phyloP scores from a whole-genome alignment of 2,329 filamentous ascomycete species.

The Xylariaceae sp. region DNA sequence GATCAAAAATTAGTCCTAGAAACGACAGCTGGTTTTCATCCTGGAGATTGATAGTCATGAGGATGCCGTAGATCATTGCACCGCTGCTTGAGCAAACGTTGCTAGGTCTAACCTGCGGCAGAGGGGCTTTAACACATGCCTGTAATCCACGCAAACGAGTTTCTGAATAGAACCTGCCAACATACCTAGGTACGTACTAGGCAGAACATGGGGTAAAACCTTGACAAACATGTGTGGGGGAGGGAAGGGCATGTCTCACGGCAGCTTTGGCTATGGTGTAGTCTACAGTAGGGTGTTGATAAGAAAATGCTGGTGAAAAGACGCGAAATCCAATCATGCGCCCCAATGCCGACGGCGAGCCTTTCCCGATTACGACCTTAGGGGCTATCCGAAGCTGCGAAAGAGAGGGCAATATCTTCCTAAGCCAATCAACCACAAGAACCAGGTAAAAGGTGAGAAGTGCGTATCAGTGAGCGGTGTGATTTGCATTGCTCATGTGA shows the following conservation, averaged over 20 bases:
- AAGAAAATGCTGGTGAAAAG: constrained; percentile 2
- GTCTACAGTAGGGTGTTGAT: constrained; percentile 1
- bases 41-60: no score
- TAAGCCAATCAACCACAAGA: constrained; percentile 5
- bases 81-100: no score
- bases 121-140: not conserved
- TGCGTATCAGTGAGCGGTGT: not conserved
- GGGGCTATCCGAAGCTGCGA: constrained; percentile 9
- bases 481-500: constrained; percentile 8
- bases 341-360: constrained; percentile 5
- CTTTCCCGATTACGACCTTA: constrained; percentile 12
- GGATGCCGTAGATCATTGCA: no score
- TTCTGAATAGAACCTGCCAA: no score
- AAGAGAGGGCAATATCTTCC: constrained; percentile 2
- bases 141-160: not conserved
- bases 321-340: constrained; percentile 11
- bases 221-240: no score
- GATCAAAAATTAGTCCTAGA: no score
- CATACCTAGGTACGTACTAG: no score
- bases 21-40: no score
- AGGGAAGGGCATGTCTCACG: not conserved
- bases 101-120: not conserved
- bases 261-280: not conserved
- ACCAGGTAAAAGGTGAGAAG: not conserved
- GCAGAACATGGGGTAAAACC: no score